Percentiles rank a stretch among this genome's conserved stretches.
These are phyloP conservation scores for Calonectria henricotiae DNA, from an alignment of 2,329 filamentous ascomycete genomes.

Conservation along the genomic window DNA sequence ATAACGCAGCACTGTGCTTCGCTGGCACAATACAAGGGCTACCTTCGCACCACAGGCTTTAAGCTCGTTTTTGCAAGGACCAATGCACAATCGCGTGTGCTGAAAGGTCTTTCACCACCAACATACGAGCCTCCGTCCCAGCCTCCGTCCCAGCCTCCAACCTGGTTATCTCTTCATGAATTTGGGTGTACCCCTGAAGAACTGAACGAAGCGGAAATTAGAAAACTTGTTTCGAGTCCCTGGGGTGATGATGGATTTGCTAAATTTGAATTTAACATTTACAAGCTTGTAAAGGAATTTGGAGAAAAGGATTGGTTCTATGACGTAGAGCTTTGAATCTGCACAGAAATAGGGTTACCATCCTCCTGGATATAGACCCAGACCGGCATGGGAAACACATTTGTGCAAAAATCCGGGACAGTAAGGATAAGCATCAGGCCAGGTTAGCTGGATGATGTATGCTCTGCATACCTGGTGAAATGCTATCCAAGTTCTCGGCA, in stretches of 20 bases:
- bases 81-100: slow-evolving; percentile 2
- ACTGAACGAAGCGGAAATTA: background rate
- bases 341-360: too few species aligned
- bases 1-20: background rate
- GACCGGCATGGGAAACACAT: too few species aligned
- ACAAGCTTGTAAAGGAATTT: slow-evolving; percentile 1
- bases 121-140: slow-evolving; percentile 3
- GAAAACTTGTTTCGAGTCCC: background rate
- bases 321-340: background rate
- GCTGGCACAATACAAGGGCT: background rate
- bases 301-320: slow-evolving; percentile 19
- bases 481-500: background rate
- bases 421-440: too few species aligned
- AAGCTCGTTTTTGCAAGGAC: slow-evolving; percentile 7
- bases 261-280: background rate
- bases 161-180: background rate
- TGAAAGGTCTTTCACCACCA: background rate
- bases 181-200: slow-evolving; percentile 1
- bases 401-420: too few species aligned
- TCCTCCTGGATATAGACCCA: background rate
- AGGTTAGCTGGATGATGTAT: too few species aligned
- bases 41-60: slow-evolving; percentile 8
- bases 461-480: too few species aligned
- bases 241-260: background rate
- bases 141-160: slow-evolving; percentile 4